Base-by-base conservation (phyloP, 805 yeast species). In the Teunomyces panamensis region DNA sequence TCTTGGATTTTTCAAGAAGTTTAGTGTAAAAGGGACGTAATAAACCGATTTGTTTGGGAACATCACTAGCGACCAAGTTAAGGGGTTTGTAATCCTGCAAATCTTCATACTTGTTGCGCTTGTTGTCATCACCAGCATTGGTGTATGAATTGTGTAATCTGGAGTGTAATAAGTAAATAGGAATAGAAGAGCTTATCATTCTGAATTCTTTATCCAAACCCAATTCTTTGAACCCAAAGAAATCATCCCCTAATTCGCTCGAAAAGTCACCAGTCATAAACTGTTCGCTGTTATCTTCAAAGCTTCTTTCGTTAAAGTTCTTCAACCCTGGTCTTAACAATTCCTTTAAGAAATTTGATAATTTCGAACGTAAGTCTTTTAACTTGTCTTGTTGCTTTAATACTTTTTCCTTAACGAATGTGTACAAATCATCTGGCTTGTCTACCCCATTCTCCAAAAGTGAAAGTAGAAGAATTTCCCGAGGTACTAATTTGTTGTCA, bases 251-350 rank as follows among this genome's bases (percentile, higher is more conserved):
- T 33, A 94, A 71, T 51, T 91, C 97, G 57, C 81, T 85, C 1
- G 97, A 86, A 64, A 94, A 94, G 59, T 91, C 97, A 49, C 99
- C 99, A 28, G 94, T 87, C 54, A 92, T 68, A 62, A 91, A 94
- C 65, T 92, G 96, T 53, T 94, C 97, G 58, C 96, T 86, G 58
- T 89, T 88, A 61, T 95, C 99, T 33, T 73, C 82, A 64, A 94
- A 94, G 54, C 83, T 86, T 46, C 79, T 77, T 59, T 91, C 98
- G 44, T 79, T 83, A 54, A 85, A 69, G 50, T 85, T 89, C 56
- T 84, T 86, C 48, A 80, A 71, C 4, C 83, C 81, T 1, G 99
- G 99, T 48, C 97, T 77, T 47, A 94, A 73, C 49, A 91, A 69
- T 27, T 87, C 96, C 50, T 85, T 87, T 57, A 94, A 72, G 62